Evolutionary conservation across 2,329 filamentous ascomycete genomes (phyloP), one percentile per base, ranked within the genome.

Genomic region (Sclerotinia subarctica): DNA sequence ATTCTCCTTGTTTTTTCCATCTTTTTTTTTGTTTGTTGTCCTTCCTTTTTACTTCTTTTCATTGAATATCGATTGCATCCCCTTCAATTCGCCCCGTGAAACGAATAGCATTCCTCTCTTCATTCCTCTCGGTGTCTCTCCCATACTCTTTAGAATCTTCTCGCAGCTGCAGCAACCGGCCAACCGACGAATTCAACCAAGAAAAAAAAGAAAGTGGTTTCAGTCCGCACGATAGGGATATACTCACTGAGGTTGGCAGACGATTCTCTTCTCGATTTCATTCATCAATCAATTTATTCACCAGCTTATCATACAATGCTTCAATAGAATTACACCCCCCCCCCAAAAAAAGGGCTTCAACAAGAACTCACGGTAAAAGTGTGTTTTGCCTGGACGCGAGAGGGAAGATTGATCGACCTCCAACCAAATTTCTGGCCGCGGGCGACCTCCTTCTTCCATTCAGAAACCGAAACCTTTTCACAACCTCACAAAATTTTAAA

Each of bases 381-480:
- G 75, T 72, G 66, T 71, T 75, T 72, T 69, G 35, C 64, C 47
- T 44, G 70, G 70, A 73, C 72, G 70, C 71, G 63, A 58, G 10
- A 44, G 21, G 44, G 35, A 24, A 66, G 26, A 44, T 65, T 38
- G 52, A 65, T 70, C 68, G 59, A 69, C 74, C 78, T 75, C 76
- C 32, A 58, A 35, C 32, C 35, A 49, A 47, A 52, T 67, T 77
- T 71, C 72, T 76, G 84, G 85, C 81, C 84, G 84, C 85, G 83
- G 84, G 85, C 85, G 84, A 84, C 84, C 84, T 83, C 80, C 74
- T 76, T 76, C 74, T 77, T 77, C 75, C 70, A 75, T 76, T 76
- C 74, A 66, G 47, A 35, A 52, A 17, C 24, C 64, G 19, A 52
- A 67, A 26, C 69, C 69, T 64, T 82, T 79, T 77, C 75, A 26